Base-by-base conservation (phyloP, 495 filamentous ascomycete species). In the Stereocaulon alpinum region DNA sequence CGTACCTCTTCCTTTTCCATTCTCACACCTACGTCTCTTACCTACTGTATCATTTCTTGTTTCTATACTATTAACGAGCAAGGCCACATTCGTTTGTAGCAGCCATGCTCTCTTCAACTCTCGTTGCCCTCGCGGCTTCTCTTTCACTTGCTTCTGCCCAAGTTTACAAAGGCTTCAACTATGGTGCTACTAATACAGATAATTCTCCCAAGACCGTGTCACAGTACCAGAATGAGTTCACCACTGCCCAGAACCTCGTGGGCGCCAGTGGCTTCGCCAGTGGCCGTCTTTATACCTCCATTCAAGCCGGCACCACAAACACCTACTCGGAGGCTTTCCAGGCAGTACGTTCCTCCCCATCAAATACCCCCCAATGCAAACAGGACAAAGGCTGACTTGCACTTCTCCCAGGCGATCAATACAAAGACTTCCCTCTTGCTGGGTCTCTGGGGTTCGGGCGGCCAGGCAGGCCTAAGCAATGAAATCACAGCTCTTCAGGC, bases 121-220 rank as follows among this genome's bases (percentile, higher is more conserved):
- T 76, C 52, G 64, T 78, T 56, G 72, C 72, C 37, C 68, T 80
- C 24, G 75, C 77, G 47, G 67, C 78, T 60, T 69, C 73, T 42
- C 60, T 78, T 47, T 68, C 72, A n/a, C 60, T 72, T 53, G 63
- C 76, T 32, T 67, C 76, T 59, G 77, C 79, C 55, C 62, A 70
- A 55, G 78, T 73, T 61, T 76, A 70, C 15, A 48, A 86, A 64
- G 91, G 91, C 62, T 94, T 95, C 81, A 94, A 93, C 79, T 88
- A 91, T 66, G 89, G 87, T 66, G 70, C 80, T 29, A 80, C 77
- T 65, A 72, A 78, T 71, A 78, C 71, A 37, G 82, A 86, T 66
- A 82, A 84, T 59, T 77, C 77, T 55, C 66, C 76, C 69, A 88
- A 86, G 68, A 56, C 64, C 40, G 80, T 87, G 70, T 67, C 77